Evolutionary conservation across 768 basidiomycete genomes (phyloP), one percentile per base, ranked within the genome.

Genomic region (Lactarius hengduanensis): DNA sequence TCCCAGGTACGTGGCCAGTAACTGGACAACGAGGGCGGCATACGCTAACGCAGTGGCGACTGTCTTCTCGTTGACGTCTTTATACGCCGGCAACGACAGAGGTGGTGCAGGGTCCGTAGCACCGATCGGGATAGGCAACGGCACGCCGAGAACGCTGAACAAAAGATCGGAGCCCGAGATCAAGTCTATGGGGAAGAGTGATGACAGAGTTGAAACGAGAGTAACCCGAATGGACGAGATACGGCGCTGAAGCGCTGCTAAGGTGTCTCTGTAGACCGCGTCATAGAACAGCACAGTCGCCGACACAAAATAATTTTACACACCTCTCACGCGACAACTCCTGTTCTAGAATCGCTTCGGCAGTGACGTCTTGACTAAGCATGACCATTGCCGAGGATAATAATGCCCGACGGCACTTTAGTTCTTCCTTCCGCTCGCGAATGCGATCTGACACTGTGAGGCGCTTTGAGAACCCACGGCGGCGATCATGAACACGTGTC

Each of bases 1-100:
- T 1, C 88, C 89, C 67, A 90, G 79, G 71, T 98, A 94, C 38
- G 84, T 83, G 0, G 94, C 87, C 56, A 98, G 81, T 8, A 94
- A 79, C 62, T 94, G 90, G 43, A 96, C 83, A 3, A 94, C 84
- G 73, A 97, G 90, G 1, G 93, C 96, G 2, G 88, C 91, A 74
- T 91, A 95, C 2, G 96, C 97, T 26, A 98, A 79, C 7, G 96
- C 92, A 16, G 93, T 92, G 0, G 97, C 94, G 11, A 95, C 85
- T 3, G 83, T 79, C 59, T 96, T 92, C 77, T 98, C 96, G 47
- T 86, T 93, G 38, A 95, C 84, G 53, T 85, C 85, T 65, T 84
- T 86, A 70, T 86, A 82, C n/a, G 82, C 77, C 40, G 85, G 77
- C 50, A 95, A 74, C 3, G 83, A 79, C 45, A 93, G 78, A 0